Base-by-base conservation (phyloP, 2,329 filamentous ascomycete genomes). In the Karstenula rhodostoma region DNA sequence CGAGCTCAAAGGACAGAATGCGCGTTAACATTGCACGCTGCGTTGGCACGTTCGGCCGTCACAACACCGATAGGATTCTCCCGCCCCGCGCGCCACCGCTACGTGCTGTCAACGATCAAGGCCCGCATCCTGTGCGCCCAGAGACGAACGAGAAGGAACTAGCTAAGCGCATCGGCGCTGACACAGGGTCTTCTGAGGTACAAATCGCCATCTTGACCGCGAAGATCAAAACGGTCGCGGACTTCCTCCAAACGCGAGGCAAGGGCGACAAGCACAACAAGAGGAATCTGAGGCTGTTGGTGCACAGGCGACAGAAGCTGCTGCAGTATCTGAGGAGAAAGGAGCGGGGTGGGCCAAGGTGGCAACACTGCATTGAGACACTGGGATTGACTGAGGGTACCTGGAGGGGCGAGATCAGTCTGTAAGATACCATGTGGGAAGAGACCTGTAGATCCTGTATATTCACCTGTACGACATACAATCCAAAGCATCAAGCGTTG, bases 101-200 rank as follows among this genome's bases (percentile, higher is more conserved):
- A 44, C 82, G 81, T 17, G 70, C 76, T 40, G 80, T 83, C 42
- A 73, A 81, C 69, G 73, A 79, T 74, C 77, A 68, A 78, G 70
- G 80, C 81, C 78, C 59, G 61, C 56, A 73, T 51, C 60, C 72
- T 6, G 67, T 80, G 27, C 86, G 86, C 67, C 84, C 83, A 0
- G 62, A 71, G 25, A 76, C 73, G 12, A 77, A 76, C 49, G 52
- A 64, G 15, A 67, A 62, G 12, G 72, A 65, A 17, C 56, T 67
- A 4, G 70, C 61, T 47, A 85, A 86, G 51, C 90, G 96, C 33
- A 88, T 89, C n/a, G 95, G 95, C 0, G 91, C 90, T 5, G 95
- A 99, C 76, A 99, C 94, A 0, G 95, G 95, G 37, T 96, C 92
- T 70, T 92, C 92, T 7, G 95, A 99, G 80, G 96, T 99, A n/a